Conservation (phyloP, 1,284 basidiomycete genomes). For the Inonotus hispidus region DNA sequence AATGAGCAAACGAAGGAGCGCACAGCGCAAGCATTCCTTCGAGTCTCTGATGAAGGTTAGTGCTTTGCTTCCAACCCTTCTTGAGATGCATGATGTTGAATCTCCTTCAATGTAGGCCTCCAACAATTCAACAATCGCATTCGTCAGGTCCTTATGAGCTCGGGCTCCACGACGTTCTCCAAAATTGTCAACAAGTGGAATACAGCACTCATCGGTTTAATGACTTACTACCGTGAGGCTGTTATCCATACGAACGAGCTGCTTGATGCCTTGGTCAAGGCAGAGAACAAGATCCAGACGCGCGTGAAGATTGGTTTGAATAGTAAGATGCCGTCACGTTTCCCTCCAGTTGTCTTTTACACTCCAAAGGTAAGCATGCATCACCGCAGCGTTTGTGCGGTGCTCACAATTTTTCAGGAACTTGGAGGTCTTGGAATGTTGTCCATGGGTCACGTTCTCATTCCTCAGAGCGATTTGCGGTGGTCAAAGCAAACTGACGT, state of each 20-base stretch:
- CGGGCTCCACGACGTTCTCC: constrained; percentile 96
- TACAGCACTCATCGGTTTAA: constrained; percentile 88
- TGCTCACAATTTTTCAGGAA: constrained; percentile 45
- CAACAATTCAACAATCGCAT: constrained; percentile 97
- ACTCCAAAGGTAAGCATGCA: constrained; percentile 65
- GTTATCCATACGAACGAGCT: constrained; percentile 97
- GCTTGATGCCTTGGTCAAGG: constrained; percentile 90
- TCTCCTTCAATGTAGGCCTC: constrained; percentile 50
- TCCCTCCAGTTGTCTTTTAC: constrained; percentile 96
- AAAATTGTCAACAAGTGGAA: constrained; percentile 99
- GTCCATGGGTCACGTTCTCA: constrained; percentile 98
- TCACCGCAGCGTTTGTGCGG: constrained; percentile 3
- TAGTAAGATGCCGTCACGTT: constrained; percentile 99
- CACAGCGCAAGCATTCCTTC: constrained; percentile 95
- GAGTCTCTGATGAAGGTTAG: constrained; percentile 89
- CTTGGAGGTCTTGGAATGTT: constrained; percentile 98
- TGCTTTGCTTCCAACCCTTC: constrained; percentile 2
- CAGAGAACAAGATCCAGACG: constrained; percentile 98
- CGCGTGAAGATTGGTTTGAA: constrained; percentile 99
- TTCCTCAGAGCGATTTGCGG: constrained; percentile 93
- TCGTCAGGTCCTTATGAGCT: constrained; percentile 97
- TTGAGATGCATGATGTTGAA: constrained; percentile 22
- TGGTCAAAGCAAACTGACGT: constrained; percentile 99
- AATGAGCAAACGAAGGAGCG: constrained; percentile 96
- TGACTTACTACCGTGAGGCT: constrained; percentile 99